Evolutionary conservation across 306 rosid species (phyloP).

Genomic region (Lathyrus tuberosus): DNA sequence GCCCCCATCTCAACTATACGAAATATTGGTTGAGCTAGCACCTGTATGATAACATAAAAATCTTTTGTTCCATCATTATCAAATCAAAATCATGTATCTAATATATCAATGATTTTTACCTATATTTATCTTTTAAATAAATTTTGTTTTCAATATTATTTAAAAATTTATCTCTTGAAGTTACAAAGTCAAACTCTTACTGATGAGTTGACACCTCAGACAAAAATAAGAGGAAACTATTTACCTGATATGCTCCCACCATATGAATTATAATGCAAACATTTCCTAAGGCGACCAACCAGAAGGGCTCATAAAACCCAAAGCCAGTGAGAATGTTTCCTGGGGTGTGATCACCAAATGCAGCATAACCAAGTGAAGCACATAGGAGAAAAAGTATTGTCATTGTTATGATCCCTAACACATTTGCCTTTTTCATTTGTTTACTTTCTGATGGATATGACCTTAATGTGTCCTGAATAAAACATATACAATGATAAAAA

Average conservation of each 20-base stretch:
- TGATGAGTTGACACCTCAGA: too few species aligned
- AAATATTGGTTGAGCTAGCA: conserved; percentile 58
- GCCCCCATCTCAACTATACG: conserved; percentile 56
- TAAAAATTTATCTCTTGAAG: too few species aligned
- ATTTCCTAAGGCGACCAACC: conserved; percentile 61
- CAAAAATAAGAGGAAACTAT: not conserved
- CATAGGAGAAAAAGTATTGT: conserved; percentile 45
- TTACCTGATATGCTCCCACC: conserved; percentile 69
- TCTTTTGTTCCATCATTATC: not conserved
- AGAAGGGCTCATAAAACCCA: conserved; percentile 59
- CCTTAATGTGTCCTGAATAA: conserved; percentile 59
- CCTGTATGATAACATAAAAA: conserved; percentile 32
- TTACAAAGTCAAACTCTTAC: too few species aligned
- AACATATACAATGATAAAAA: not conserved
- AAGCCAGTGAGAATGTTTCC: conserved; percentile 72
- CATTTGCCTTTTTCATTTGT: conserved; percentile 62
- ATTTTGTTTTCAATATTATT: too few species aligned
- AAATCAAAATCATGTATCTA: not conserved
- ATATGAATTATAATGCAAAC: conserved; percentile 58
- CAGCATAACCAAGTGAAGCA: conserved; percentile 67
- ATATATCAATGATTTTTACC: not conserved
- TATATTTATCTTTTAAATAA: too few species aligned
- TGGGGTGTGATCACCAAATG: conserved; percentile 62
- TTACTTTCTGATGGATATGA: conserved; percentile 62
- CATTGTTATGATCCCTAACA: conserved; percentile 55